A percentile compares a stretch with the other conserved stretches of the same genome.
Conservation (phyloP, 257 asterid species). For the Fraxinus anomala region DNA sequence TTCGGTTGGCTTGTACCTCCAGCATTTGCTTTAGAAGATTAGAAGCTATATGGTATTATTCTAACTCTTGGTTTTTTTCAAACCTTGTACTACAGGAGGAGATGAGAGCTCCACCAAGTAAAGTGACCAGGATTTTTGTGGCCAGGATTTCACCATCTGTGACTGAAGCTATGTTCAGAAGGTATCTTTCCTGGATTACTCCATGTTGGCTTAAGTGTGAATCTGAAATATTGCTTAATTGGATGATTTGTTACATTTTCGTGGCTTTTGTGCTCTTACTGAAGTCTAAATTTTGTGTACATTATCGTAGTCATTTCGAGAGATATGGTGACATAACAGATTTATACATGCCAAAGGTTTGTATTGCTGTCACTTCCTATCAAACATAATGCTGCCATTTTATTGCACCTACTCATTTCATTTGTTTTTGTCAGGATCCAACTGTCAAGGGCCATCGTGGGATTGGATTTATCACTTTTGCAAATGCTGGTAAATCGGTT, state of each 20-base stretch:
- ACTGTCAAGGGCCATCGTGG: slow-evolving; percentile 92
- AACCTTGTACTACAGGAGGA: slow-evolving; percentile 62
- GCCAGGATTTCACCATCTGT: slow-evolving; percentile 89
- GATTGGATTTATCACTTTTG: slow-evolving; percentile 90
- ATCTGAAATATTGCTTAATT: slow-evolving; percentile 3
- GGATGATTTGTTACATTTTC: background rate
- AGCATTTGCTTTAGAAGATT: slow-evolving; percentile 19
- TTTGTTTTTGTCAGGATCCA: slow-evolving; percentile 65
- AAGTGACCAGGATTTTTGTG: slow-evolving; percentile 88
- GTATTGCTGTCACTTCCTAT: slow-evolving; percentile 14
- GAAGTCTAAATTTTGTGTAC: slow-evolving; percentile 26
- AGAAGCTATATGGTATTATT: background rate
- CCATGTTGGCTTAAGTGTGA: background rate
- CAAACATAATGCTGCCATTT: background rate
- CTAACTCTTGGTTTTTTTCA: background rate
- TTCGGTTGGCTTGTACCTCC: background rate
- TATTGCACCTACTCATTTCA: slow-evolving; percentile 8
- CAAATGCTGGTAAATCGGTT: slow-evolving; percentile 61
- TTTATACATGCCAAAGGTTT: slow-evolving; percentile 97
- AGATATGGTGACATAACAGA: slow-evolving; percentile 87
- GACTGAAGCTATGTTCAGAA: slow-evolving; percentile 81
- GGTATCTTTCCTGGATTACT: slow-evolving; percentile 40
- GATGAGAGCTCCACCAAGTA: slow-evolving; percentile 90
- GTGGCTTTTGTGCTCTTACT: background rate
- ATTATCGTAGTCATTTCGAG: slow-evolving; percentile 71